Percentiles rank a stretch among this genome's conserved stretches.
Conservation (phyloP, 805 yeast genomes). For the Suhomyces pyralidae region DNA sequence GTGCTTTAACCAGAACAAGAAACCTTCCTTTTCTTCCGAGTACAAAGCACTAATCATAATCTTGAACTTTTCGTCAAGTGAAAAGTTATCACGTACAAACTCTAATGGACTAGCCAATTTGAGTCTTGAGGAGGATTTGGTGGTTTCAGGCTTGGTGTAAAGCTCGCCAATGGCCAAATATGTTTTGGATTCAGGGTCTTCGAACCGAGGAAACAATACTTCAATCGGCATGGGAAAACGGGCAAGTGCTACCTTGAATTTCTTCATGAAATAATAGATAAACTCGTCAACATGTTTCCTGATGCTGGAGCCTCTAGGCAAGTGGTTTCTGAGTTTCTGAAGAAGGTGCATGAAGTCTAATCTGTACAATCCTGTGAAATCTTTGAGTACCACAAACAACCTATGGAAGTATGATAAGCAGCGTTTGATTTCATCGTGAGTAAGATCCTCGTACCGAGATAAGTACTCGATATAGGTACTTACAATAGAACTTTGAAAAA, state of each 20-base stretch:
- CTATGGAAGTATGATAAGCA: constrained; percentile 71
- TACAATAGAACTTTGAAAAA: constrained; percentile 58
- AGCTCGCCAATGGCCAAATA: constrained; percentile 64
- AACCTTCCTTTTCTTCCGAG: constrained; percentile 40
- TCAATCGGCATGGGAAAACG: constrained; percentile 60
- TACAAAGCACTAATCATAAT: constrained; percentile 49
- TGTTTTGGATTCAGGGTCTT: constrained; percentile 41
- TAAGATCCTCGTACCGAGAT: constrained; percentile 58
- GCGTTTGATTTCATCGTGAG: constrained; percentile 56
- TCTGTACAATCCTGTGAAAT: constrained; percentile 59
- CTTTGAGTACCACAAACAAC: constrained; percentile 56
- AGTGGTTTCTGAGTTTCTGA: constrained; percentile 45
- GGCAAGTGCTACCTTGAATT: constrained; percentile 47
- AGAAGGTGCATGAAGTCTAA: constrained; percentile 71
- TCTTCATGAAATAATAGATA: constrained; percentile 60
- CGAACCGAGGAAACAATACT: constrained; percentile 60
- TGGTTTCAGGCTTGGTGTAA: constrained; percentile 20
- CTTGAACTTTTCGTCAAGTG: constrained; percentile 47
- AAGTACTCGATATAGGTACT: constrained; percentile 64
- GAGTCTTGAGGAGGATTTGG: constrained; percentile 11
- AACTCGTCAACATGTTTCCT: constrained; percentile 65
- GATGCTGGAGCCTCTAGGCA: constrained; percentile 43
- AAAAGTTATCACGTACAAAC: constrained; percentile 27
- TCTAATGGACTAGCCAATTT: constrained; percentile 34
- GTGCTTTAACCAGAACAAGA: constrained; percentile 44